These are phyloP conservation scores for Inga oerstediana DNA, from an alignment of 306 rosid genomes.

Conservation along the genomic window DNA sequence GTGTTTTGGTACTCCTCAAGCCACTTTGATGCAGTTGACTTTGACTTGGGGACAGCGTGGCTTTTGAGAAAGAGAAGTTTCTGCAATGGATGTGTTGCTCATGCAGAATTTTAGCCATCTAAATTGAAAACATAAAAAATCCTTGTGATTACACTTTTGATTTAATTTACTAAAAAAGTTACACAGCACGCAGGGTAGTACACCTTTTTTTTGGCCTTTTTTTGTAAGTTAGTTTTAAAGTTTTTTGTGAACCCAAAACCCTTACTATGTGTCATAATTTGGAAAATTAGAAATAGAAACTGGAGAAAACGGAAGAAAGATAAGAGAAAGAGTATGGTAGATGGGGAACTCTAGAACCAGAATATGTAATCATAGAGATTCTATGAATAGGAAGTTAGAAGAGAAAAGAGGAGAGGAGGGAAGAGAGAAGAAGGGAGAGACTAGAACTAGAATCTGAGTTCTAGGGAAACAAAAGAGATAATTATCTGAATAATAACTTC, in stretches of 20 bases:
- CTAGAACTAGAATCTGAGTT: no score
- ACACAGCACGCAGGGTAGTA: background rate
- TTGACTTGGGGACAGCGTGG: background rate
- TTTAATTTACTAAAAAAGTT: background rate
- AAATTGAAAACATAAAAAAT: background rate
- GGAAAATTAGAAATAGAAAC: no score
- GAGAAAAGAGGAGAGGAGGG: no score
- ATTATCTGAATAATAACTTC: no score
- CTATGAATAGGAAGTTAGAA: no score
- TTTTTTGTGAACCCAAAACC: background rate
- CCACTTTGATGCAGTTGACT: background rate
- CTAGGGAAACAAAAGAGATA: no score
- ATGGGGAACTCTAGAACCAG: no score
- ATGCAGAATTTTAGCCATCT: background rate
- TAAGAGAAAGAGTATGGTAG: no score
- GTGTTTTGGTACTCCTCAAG: conserved; percentile 9
- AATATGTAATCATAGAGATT: no score
- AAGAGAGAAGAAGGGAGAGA: no score
- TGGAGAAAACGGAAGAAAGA: no score
- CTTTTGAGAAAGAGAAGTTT: background rate
- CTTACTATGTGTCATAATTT: background rate
- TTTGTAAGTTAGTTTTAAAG: background rate
- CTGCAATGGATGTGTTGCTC: background rate
- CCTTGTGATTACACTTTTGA: background rate
- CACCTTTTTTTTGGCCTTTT: background rate